A percentile compares a stretch with the other conserved stretches of the same genome.
Conservation (phyloP, 768 basidiomycete genomes). For the Trametes gibbosa region DNA sequence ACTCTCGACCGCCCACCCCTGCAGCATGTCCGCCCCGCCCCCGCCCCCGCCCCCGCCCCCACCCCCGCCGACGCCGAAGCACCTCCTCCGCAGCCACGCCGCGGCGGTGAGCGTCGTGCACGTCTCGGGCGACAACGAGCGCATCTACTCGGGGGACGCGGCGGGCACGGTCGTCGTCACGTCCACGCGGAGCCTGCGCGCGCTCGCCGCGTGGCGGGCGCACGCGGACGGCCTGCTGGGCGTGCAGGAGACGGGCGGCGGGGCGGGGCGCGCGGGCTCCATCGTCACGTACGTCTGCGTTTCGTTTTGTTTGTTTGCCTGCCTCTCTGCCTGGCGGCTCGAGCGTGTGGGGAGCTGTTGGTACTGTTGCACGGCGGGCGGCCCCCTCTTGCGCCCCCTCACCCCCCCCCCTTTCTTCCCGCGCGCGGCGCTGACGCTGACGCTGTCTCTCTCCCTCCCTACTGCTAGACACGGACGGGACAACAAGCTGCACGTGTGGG, state of each 20-base stretch:
- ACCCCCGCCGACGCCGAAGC: conserved; percentile 49
- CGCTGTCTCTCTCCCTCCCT: too few relatives aligned
- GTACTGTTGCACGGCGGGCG: too few relatives aligned
- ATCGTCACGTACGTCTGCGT: conserved; percentile 72
- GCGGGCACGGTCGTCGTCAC: conserved; percentile 76
- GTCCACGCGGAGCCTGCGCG: conserved; percentile 72
- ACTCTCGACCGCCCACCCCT: too few relatives aligned
- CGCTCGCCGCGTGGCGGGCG: conserved; percentile 71
- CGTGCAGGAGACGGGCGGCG: conserved; percentile 66
- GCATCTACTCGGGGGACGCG: conserved; percentile 84
- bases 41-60: conserved; percentile 27
- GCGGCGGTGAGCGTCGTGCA: conserved; percentile 57
- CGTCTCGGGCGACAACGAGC: conserved; percentile 70
- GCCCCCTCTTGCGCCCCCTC: too few relatives aligned
- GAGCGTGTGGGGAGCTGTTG: too few relatives aligned
- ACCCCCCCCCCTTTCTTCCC: too few relatives aligned
- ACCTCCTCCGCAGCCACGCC: conserved; percentile 73
- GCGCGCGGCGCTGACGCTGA: too few relatives aligned
- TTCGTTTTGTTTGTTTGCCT: conserved; percentile 33
- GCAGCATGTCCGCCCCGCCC: conserved; percentile 14
- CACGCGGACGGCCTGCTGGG: conserved; percentile 78
- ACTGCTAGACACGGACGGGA: conserved; percentile 88
- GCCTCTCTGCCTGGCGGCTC: too few relatives aligned
- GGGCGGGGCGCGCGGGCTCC: too few relatives aligned
- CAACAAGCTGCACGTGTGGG: conserved; percentile 82